A percentile compares a stretch with the other conserved stretches of the same genome.
phyloP scores from a whole-genome alignment of 2,329 filamentous ascomycete species.

The Trichoderma aggressivum region DNA sequence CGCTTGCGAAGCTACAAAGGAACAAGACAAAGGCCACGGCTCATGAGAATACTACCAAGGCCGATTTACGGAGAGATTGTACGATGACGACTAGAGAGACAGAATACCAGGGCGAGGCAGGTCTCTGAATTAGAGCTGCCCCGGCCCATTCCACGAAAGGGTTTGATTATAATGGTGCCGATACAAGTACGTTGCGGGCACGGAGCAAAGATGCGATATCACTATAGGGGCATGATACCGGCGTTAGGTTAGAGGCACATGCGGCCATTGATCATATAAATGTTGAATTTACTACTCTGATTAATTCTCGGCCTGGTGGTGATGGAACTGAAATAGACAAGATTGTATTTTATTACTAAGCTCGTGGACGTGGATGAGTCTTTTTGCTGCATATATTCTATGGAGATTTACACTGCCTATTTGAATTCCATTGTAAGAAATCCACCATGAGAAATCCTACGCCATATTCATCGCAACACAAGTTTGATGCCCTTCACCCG shows the following conservation, averaged over 20 bases:
- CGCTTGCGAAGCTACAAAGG: background rate
- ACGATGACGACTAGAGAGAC: slow-evolving; percentile 1
- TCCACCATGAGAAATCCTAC: too few species aligned
- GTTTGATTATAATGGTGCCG: slow-evolving; percentile 7
- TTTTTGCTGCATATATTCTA: background rate
- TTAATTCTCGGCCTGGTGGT: background rate
- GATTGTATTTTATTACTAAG: background rate
- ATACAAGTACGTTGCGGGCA: background rate
- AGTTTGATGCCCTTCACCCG: too few species aligned
- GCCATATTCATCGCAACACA: too few species aligned
- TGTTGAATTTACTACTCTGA: background rate
- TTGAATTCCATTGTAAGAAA: background rate
- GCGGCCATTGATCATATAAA: slow-evolving; percentile 11
- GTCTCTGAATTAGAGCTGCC: background rate
- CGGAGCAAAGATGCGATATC: background rate
- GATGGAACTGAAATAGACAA: background rate
- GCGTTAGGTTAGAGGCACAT: slow-evolving; percentile 17
- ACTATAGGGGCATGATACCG: slow-evolving; percentile 12
- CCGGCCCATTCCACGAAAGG: background rate
- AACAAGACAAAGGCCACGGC: background rate
- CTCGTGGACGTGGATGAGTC: background rate
- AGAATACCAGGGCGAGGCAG: background rate
- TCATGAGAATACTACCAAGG: background rate
- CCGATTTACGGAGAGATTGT: background rate
- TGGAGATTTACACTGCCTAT: background rate